These are phyloP conservation scores for Diplogelasinospora grovesii DNA, from an alignment of 495 filamentous ascomycete species.

Conservation along the genomic window DNA sequence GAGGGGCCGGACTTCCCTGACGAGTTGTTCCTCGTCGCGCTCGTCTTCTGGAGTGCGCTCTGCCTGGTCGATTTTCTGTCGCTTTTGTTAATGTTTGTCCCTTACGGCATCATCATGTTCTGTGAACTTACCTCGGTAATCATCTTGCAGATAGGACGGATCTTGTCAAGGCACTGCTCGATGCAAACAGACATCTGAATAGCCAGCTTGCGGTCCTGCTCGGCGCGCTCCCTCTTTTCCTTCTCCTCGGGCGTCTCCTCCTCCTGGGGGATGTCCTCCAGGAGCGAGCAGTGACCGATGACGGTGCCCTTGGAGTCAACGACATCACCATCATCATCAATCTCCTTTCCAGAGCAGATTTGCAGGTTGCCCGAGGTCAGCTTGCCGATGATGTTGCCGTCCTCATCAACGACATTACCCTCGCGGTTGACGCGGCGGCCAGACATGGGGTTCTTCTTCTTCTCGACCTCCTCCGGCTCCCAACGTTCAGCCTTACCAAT, in stretches of 20 bases:
- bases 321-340: constrained; percentile 83
- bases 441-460: constrained; percentile 52
- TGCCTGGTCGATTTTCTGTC: constrained; percentile 68
- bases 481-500: constrained; percentile 78
- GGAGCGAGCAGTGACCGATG: constrained; percentile 71
- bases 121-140: constrained; percentile 64
- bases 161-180: constrained; percentile 69
- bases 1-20: constrained; percentile 75
- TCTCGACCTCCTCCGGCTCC: constrained; percentile 69
- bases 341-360: constrained; percentile 66
- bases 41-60: constrained; percentile 83
- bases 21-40: constrained; percentile 83
- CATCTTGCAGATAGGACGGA: constrained; percentile 80
- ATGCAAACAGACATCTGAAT: constrained; percentile 70
- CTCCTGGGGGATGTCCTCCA: constrained; percentile 62
- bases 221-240: constrained; percentile 47
- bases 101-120: background rate
- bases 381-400: constrained; percentile 75
- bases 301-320: constrained; percentile 75
- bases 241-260: constrained; percentile 45
- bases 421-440: constrained; percentile 75
- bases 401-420: constrained; percentile 73
- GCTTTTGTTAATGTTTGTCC: background rate
- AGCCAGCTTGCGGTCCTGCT: constrained; percentile 68
- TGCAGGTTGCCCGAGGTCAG: constrained; percentile 67